Conservation (phyloP, 2,329 filamentous ascomycete genomes). For the Paraphaeosphaeria sporulosa region DNA sequence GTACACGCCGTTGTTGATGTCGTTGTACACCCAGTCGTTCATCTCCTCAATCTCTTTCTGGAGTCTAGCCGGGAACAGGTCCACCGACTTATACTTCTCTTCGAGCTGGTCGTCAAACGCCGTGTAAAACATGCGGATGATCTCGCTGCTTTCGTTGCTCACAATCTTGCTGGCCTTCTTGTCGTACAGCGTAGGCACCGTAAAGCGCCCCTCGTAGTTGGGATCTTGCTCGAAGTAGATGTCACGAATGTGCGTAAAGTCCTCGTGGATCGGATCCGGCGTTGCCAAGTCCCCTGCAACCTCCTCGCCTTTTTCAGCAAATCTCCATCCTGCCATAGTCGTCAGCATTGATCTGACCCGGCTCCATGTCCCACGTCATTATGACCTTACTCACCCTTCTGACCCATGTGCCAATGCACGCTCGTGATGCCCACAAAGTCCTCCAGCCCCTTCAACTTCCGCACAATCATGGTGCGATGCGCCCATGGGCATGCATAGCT, state of each 20-base stretch:
- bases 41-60: conserved; percentile 56
- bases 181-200: conserved; percentile 87
- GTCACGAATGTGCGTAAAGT: conserved; percentile 76
- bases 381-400: conserved; percentile 53
- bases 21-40: conserved; percentile 62
- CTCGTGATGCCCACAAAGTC: conserved; percentile 79
- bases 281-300: conserved; percentile 63
- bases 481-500: conserved; percentile 97
- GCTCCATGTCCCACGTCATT: not conserved
- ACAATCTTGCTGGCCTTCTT: conserved; percentile 79
- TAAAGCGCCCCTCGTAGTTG: conserved; percentile 80
- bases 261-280: conserved; percentile 70
- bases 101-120: conserved; percentile 73
- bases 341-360: not conserved
- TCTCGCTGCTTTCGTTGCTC: conserved; percentile 91
- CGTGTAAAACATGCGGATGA: conserved; percentile 86
- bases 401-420: conserved; percentile 92
- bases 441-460: conserved; percentile 90
- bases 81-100: conserved; percentile 53
- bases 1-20: conserved; percentile 62
- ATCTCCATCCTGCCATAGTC: conserved; percentile 74
- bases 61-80: conserved; percentile 55
- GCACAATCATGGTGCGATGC: conserved; percentile 83
- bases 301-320: conserved; percentile 70
- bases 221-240: conserved; percentile 80